Evolutionary conservation across 179 eudicot species (phyloP), one percentile per base, ranked within the genome.

Genomic region (Drosera spatulata): DNA sequence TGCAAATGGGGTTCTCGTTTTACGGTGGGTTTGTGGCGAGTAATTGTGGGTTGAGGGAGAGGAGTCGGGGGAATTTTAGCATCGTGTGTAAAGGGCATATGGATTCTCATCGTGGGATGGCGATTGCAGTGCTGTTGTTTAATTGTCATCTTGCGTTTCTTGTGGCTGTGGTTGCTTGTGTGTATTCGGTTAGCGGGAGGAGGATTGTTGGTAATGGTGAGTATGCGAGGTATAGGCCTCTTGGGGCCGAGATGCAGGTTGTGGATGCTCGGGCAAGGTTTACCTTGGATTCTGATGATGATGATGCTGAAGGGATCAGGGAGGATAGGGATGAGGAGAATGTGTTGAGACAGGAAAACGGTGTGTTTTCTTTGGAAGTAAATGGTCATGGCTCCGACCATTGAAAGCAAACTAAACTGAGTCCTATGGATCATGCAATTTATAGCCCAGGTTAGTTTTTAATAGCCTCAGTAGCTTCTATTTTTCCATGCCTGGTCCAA

Each of bases 1-100:
- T 94, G 49, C 99, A 94, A 65, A 91, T 91, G 93, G 98, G 96
- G 50, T 78, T 88, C 39, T 85, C 86, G 7, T 81, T 82, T 64
- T 84, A 64, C 39, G 72, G 80, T 4, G 49, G 48, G 60, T 69
- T 65, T 66, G 63, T 84, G 50, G 82, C 90, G 5, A 39, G 77
- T 61, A 80, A 83, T 42, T 84, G 90, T 41, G 41, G 5, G 42
- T 65, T 79, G 60, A 40, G 41, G 5, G 70, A 69, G 57, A 79
- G 77, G 64, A 84, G 90, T 55, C 66, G 82, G 7, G 90, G 84
- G 58, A 88, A 91, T 75, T 91, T 41, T 55, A 91, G 87, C 2
- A 74, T 91, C 2, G 74, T 68, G 62, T 94, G 99, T 67, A 73
- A 74, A 22, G 83, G 85, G 44, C 99, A 94, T 55, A 75, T 73